These are phyloP conservation scores for Eucalyptus polybractea DNA, from an alignment of 345 rosid species.

Conservation along the genomic window DNA sequence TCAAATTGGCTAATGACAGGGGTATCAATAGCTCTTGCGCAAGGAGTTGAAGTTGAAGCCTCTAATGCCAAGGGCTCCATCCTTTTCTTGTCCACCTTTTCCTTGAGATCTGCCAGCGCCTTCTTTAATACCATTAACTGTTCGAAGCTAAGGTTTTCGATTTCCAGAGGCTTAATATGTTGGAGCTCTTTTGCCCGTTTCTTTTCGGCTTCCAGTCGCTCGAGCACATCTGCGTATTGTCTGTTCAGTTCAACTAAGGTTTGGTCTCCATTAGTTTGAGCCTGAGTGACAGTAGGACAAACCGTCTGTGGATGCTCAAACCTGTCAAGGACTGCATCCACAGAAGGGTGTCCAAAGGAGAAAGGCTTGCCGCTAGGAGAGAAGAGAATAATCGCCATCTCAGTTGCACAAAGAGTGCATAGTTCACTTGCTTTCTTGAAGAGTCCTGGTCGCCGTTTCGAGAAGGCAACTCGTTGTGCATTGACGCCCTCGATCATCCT, in stretches of 20 bases:
- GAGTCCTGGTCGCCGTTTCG: constrained; percentile 39
- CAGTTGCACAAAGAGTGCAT: constrained; percentile 31
- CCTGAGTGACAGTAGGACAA: not conserved
- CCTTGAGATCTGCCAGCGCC: not conserved
- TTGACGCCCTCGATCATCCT: not conserved
- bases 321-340: constrained; percentile 18
- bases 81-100: not conserved
- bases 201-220: constrained; percentile 15
- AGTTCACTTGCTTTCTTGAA: constrained; percentile 51
- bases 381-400: constrained; percentile 41
- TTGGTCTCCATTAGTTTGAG: not conserved
- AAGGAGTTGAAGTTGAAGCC: not conserved
- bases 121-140: not conserved
- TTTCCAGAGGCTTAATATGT: not conserved
- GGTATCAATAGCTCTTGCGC: no score
- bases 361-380: constrained; percentile 52
- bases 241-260: not conserved
- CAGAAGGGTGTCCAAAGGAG: constrained; percentile 41
- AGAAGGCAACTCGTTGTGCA: constrained; percentile 45
- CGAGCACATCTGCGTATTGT: not conserved
- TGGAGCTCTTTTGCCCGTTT: constrained; percentile 7
- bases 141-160: not conserved
- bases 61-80: not conserved
- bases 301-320: constrained; percentile 2
- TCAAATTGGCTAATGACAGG: not conserved